These are phyloP conservation scores for Protomyces pachydermus DNA, from an alignment of 1,139 yeast genomes.

Conservation along the genomic window DNA sequence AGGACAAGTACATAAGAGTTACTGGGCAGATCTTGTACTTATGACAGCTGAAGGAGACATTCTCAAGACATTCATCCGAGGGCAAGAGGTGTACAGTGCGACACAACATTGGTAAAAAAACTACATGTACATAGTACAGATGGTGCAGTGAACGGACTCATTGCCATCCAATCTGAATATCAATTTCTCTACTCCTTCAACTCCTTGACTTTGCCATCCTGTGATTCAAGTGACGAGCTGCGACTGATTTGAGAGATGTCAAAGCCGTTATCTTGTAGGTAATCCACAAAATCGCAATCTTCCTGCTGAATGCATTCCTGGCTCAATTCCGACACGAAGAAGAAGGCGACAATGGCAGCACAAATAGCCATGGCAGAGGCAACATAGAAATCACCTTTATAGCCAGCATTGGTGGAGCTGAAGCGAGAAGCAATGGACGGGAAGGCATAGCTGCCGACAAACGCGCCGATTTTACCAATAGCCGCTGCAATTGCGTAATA, in stretches of 20 bases:
- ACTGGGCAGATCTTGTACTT: constrained; percentile 56
- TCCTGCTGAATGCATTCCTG: constrained; percentile 78
- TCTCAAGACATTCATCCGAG: not conserved
- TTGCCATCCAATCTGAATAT: too few relatives aligned
- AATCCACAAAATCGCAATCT: constrained; percentile 63
- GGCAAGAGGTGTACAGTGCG: not conserved
- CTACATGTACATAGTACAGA: too few relatives aligned
- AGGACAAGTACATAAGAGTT: constrained; percentile 46
- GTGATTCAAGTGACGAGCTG: not conserved
- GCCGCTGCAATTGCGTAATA: constrained; percentile 92
- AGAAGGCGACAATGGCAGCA: constrained; percentile 62
- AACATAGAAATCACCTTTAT: constrained; percentile 75
- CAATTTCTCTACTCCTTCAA: not conserved
- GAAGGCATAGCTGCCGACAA: constrained; percentile 83
- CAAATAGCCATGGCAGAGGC: constrained; percentile 71
- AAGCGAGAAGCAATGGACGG: constrained; percentile 56
- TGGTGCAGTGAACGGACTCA: too few relatives aligned
- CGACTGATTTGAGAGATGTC: constrained; percentile 33
- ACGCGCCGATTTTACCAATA: constrained; percentile 84
- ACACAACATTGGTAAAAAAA: not conserved
- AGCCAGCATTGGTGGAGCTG: constrained; percentile 48
- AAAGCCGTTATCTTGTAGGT: constrained; percentile 45
- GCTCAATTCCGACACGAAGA: constrained; percentile 72
- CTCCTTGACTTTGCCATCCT: not conserved
- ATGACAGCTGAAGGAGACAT: constrained; percentile 42